phyloP scores from a whole-genome alignment of 768 basidiomycete species.

The Leccinum obscurum region DNA sequence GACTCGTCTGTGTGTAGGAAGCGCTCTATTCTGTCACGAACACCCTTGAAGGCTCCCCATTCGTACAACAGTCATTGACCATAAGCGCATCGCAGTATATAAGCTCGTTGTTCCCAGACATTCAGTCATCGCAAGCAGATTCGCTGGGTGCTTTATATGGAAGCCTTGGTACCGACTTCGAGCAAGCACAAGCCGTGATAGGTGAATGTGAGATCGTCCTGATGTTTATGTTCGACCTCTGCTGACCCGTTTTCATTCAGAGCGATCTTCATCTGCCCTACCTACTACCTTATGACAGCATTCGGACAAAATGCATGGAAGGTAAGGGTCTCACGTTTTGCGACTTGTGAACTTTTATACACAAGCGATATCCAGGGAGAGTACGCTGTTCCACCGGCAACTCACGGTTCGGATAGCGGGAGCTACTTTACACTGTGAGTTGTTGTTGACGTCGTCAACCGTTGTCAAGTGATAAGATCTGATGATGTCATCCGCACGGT shows the following conservation, averaged over 20 bases:
- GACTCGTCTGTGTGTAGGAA: slow-evolving; percentile 19
- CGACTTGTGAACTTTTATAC: not conserved
- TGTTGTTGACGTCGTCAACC: not conserved
- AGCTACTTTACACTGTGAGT: slow-evolving; percentile 47
- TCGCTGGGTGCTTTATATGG: slow-evolving; percentile 32
- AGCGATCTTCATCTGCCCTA: slow-evolving; percentile 49
- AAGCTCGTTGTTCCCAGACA: slow-evolving; percentile 39
- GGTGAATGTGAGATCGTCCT: slow-evolving; percentile 37
- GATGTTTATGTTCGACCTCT: not conserved
- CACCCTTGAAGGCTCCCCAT: slow-evolving; percentile 34
- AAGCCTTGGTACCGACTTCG: slow-evolving; percentile 31
- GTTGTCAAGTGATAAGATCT: not conserved
- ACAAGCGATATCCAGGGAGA: slow-evolving; percentile 12
- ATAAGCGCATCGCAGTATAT: slow-evolving; percentile 34
- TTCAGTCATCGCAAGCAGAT: slow-evolving; percentile 29
- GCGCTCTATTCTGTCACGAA: slow-evolving; percentile 41
- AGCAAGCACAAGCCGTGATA: slow-evolving; percentile 38
- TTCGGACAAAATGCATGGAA: slow-evolving; percentile 33
- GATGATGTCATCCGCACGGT: slow-evolving; percentile 5
- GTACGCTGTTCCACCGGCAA: slow-evolving; percentile 44
- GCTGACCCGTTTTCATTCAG: not conserved
- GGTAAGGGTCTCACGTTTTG: slow-evolving; percentile 13
- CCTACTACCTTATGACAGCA: slow-evolving; percentile 36
- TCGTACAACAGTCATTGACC: slow-evolving; percentile 31
- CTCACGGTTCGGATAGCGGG: slow-evolving; percentile 40